These are phyloP conservation scores for Trichoderma brevicompactum DNA, from an alignment of 2,329 filamentous ascomycete species.

Conservation along the genomic window DNA sequence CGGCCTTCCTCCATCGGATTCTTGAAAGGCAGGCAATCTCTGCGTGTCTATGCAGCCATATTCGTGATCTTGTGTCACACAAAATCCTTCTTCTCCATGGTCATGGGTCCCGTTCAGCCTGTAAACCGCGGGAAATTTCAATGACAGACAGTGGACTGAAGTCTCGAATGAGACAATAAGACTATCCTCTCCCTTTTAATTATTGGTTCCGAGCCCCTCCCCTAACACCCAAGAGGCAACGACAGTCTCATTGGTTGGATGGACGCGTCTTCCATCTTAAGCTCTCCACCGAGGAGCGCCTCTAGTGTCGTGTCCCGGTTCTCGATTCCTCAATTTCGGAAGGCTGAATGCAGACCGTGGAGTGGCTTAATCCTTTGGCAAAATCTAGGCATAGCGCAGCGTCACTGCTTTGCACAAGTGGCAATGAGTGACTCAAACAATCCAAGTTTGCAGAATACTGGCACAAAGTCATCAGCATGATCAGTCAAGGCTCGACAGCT, in stretches of 20 bases:
- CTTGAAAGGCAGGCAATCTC: background rate
- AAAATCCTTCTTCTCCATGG: conserved; percentile 5
- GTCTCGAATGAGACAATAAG: conserved; percentile 17
- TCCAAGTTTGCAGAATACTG: background rate
- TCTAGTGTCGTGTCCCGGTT: conserved; percentile 9
- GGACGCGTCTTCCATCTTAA: background rate
- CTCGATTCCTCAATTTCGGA: conserved; percentile 12
- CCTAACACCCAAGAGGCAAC: background rate
- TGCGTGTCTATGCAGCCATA: background rate
- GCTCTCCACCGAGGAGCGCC: background rate
- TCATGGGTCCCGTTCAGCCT: conserved; percentile 5
- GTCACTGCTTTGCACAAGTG: background rate
- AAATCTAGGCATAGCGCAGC: background rate
- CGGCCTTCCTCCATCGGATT: background rate
- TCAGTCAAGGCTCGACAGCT: background rate
- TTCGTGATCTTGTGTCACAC: conserved; percentile 8
- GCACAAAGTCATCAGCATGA: background rate
- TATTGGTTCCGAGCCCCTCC: background rate
- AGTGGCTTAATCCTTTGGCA: background rate
- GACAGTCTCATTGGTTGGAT: background rate
- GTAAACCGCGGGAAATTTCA: background rate
- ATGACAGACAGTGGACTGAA: background rate
- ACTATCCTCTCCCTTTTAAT: conserved; percentile 17
- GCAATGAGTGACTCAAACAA: background rate
- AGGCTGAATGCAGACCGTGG: background rate